A percentile compares a stretch with the other conserved stretches of the same genome.
phyloP scores from a whole-genome alignment of 441 rosid species.

The Breynia disticha region DNA sequence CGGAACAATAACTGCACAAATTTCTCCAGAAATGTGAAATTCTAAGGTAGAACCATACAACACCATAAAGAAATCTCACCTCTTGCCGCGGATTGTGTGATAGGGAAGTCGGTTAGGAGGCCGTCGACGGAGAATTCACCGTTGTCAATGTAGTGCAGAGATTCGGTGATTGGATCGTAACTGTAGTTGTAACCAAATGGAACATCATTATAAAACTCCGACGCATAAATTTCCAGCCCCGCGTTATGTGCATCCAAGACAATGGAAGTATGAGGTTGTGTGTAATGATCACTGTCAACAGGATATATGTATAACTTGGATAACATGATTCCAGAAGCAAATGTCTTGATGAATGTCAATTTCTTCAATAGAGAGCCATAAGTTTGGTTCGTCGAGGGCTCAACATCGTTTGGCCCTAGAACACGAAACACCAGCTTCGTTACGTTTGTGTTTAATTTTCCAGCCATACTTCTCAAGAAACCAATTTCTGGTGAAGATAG shows the following conservation, averaged over 20 bases:
- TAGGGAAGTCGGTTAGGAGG: conserved; percentile 76
- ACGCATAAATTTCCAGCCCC: conserved; percentile 67
- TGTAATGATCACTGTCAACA: conserved; percentile 31
- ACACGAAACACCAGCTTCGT: conserved; percentile 64
- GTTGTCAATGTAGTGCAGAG: conserved; percentile 52
- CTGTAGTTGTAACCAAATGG: conserved; percentile 66
- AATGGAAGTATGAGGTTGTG: conserved; percentile 37
- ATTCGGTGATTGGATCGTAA: conserved; percentile 68
- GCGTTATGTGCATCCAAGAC: conserved; percentile 81
- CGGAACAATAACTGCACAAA: too few species aligned
- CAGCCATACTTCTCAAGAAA: conserved; percentile 47
- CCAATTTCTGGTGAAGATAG: conserved; percentile 79
- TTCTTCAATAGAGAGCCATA: conserved; percentile 47
- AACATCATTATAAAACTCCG: conserved; percentile 65
- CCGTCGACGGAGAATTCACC: conserved; percentile 84
- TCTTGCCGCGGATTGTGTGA: conserved; percentile 60
- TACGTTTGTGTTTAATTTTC: conserved; percentile 28
- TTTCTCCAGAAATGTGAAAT: too few species aligned
- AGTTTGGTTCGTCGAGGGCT: conserved; percentile 68
- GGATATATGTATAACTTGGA: conserved; percentile 81
- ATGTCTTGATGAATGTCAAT: conserved; percentile 68
- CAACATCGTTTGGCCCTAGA: conserved; percentile 33
- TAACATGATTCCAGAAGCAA: conserved; percentile 79
- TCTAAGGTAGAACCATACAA: too few species aligned
- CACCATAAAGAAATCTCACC: conserved; percentile 28